These are phyloP conservation scores for Lycium ferocissimum DNA, from an alignment of 257 asterid species.

Conservation along the genomic window DNA sequence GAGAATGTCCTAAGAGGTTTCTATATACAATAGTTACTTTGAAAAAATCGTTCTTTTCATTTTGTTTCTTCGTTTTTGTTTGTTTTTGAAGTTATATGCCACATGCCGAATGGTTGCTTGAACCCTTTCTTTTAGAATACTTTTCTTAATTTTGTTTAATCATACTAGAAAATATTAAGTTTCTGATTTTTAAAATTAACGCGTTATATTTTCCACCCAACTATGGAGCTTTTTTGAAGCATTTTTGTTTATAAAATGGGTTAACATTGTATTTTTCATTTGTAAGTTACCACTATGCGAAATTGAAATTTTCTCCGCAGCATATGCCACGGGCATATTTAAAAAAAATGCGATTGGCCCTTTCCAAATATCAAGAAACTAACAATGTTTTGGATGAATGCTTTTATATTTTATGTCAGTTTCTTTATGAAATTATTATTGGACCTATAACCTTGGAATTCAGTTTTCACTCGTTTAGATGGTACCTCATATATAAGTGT, in stretches of 20 bases:
- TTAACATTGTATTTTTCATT: neutral
- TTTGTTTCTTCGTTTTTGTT: slow-evolving; percentile 16
- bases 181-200: neutral
- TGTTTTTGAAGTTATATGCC: neutral
- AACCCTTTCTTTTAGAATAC: neutral
- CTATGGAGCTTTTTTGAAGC: neutral
- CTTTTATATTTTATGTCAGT: neutral
- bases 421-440: neutral
- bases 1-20: neutral
- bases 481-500: too few relatives aligned
- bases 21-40: neutral
- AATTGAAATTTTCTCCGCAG: slow-evolving; percentile 3
- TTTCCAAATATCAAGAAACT: neutral
- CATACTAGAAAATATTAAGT: neutral
- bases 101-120: neutral
- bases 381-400: neutral
- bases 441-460: neutral
- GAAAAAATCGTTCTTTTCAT: neutral
- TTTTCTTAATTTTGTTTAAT: neutral
- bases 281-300: neutral
- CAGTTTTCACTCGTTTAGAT: neutral
- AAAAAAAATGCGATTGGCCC: neutral
- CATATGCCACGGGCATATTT: neutral
- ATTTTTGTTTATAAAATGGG: too few relatives aligned
- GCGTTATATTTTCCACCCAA: neutral